Percentiles rank a stretch among this genome's conserved stretches.
Conservation (phyloP, 208 protist species). For the Acanthamoeba healyi region DNA sequence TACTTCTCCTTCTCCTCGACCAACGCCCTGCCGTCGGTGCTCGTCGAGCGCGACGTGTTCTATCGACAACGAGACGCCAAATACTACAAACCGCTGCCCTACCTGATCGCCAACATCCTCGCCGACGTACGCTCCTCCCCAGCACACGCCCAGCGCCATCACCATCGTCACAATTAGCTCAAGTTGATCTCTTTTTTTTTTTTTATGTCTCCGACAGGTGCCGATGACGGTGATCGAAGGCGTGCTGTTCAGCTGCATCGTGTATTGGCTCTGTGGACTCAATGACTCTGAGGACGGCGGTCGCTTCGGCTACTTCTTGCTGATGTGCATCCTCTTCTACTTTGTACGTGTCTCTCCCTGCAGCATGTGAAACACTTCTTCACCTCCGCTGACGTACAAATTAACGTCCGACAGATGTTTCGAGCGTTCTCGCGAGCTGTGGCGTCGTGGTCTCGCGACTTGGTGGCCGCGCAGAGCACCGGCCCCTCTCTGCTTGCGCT, state of each 20-base stretch:
- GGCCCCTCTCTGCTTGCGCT: neutral
- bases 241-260: neutral
- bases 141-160: no score
- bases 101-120: conserved; percentile 66
- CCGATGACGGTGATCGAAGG: conserved; percentile 31
- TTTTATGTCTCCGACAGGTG: neutral
- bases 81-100: conserved; percentile 62
- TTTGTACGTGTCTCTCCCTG: neutral
- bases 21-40: neutral
- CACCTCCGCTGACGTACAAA: no score
- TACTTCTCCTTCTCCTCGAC: conserved; percentile 14
- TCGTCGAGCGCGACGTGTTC: conserved; percentile 31
- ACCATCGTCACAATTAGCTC: no score
- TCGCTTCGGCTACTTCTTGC: conserved; percentile 30
- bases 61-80: conserved; percentile 56
- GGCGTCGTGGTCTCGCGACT: neutral
- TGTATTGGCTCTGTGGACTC: no score
- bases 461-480: neutral
- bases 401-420: conserved; percentile 5
- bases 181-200: no score
- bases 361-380: neutral
- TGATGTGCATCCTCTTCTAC: neutral
- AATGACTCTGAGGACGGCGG: conserved; percentile 39
- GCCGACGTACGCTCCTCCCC: neutral
- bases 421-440: neutral